phyloP scores from a whole-genome alignment of 345 rosid genomes.

The Lepidium africanum region DNA sequence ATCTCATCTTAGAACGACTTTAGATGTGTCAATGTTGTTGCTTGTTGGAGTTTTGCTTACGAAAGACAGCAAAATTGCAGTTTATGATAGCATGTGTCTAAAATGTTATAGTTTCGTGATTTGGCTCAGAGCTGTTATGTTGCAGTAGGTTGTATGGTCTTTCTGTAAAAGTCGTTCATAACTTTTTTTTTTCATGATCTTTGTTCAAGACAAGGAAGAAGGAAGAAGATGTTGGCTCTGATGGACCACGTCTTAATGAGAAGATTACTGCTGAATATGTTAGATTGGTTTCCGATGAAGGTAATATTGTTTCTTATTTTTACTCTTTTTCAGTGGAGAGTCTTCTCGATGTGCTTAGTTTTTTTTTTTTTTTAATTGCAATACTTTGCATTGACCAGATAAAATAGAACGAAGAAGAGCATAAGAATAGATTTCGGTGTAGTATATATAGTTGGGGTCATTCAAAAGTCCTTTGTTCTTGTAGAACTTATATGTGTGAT shows the following conservation, averaged over 20 bases:
- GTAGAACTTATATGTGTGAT: not conserved
- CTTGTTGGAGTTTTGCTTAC: not conserved
- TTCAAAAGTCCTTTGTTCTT: not conserved
- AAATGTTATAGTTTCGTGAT: not conserved
- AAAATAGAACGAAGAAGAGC: not conserved
- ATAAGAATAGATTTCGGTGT: not conserved
- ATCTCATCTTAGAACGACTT: not conserved
- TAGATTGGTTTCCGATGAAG: conserved; percentile 25
- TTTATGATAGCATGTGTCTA: not conserved
- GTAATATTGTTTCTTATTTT: not conserved
- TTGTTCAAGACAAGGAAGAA: conserved; percentile 18
- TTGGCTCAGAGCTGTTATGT: not conserved
- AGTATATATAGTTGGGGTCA: not conserved
- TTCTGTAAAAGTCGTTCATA: not conserved
- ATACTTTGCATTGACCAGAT: not conserved
- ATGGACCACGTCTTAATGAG: conserved; percentile 32
- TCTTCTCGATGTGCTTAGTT: not conserved
- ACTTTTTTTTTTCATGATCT: not conserved
- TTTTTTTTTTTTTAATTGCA: not conserved
- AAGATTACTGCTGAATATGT: conserved; percentile 21
- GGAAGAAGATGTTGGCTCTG: conserved; percentile 17
- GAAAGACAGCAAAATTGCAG: not conserved
- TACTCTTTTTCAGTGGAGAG: not conserved
- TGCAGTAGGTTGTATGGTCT: not conserved
- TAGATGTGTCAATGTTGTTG: not conserved